A percentile compares a stretch with the other conserved stretches of the same genome.
Conservation (phyloP, 805 yeast species). For the Saturnispora serradocipensis region DNA sequence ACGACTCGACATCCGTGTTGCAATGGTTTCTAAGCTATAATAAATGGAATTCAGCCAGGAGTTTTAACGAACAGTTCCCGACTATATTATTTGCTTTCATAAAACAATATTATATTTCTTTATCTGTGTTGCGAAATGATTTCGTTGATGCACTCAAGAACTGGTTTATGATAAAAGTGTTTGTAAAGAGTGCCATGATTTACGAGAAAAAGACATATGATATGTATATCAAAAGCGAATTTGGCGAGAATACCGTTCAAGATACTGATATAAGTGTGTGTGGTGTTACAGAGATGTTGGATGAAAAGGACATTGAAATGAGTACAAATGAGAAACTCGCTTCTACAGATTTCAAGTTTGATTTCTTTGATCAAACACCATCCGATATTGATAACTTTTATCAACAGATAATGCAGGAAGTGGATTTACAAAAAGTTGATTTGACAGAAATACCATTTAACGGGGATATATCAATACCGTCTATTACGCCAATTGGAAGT, state of each 20-base stretch:
- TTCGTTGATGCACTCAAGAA: constrained; percentile 20
- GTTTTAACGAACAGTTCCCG: constrained; percentile 19
- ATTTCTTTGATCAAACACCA: constrained; percentile 4
- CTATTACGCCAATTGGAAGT: neutral
- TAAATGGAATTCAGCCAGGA: neutral
- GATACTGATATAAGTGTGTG: neutral
- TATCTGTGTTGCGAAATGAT: constrained; percentile 15
- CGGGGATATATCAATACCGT: neutral
- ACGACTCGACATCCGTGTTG: constrained; percentile 25
- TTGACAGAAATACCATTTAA: neutral
- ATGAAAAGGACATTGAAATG: neutral
- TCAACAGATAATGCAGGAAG: constrained; percentile 5
- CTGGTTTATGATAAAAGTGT: constrained; percentile 20
- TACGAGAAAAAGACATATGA: constrained; percentile 15
- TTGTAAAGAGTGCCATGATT: constrained; percentile 22
- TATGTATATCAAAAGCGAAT: constrained; percentile 8
- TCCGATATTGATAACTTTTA: constrained; percentile 4
- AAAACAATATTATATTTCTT: constrained; percentile 21
- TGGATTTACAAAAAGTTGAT: neutral
- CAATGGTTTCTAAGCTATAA: constrained; percentile 22
- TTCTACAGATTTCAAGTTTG: neutral
- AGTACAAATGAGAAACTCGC: neutral
- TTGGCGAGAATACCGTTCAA: neutral
- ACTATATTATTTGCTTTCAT: constrained; percentile 23
- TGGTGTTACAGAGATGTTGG: neutral